These are phyloP conservation scores for Colletotrichum plurivorum DNA, from an alignment of 2,329 filamentous ascomycete species.

Conservation along the genomic window DNA sequence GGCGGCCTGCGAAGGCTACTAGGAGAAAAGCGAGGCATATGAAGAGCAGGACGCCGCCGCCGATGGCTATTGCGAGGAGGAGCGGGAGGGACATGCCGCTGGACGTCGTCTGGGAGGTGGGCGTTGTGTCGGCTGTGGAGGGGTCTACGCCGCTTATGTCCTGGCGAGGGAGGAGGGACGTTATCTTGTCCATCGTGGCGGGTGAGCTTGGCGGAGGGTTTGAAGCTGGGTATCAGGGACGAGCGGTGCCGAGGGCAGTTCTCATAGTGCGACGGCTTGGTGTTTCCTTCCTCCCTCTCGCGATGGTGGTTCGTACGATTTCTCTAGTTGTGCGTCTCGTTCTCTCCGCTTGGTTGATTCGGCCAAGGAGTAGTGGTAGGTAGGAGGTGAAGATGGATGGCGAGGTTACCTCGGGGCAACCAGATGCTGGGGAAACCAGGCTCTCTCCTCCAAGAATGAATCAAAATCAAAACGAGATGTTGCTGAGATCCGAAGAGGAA, in stretches of 20 bases:
- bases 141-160: neutral
- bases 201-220: neutral
- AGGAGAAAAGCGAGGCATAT: constrained; percentile 58
- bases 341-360: neutral
- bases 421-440: constrained; percentile 15
- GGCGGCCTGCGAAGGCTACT: constrained; percentile 54
- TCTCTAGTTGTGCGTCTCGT: neutral
- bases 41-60: constrained; percentile 63
- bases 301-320: too few species aligned
- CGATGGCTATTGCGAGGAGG: constrained; percentile 62
- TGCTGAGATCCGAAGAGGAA: neutral
- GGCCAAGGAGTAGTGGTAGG: neutral
- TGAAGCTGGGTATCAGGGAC: neutral
- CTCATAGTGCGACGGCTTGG: constrained; percentile 13
- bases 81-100: constrained; percentile 49
- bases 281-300: neutral
- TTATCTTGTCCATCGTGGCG: neutral
- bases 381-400: neutral
- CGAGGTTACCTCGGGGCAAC: neutral
- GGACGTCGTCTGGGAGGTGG: neutral
- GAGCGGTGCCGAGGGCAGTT: neutral
- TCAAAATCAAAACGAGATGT: constrained; percentile 3
- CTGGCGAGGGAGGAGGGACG: constrained; percentile 11
- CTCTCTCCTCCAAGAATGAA: constrained; percentile 5
- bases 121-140: neutral